A percentile compares a stretch with the other conserved stretches of the same genome.
These are phyloP conservation scores for Rhododendron henanense DNA, from an alignment of 148 eudicot genomes.

Conservation along the genomic window DNA sequence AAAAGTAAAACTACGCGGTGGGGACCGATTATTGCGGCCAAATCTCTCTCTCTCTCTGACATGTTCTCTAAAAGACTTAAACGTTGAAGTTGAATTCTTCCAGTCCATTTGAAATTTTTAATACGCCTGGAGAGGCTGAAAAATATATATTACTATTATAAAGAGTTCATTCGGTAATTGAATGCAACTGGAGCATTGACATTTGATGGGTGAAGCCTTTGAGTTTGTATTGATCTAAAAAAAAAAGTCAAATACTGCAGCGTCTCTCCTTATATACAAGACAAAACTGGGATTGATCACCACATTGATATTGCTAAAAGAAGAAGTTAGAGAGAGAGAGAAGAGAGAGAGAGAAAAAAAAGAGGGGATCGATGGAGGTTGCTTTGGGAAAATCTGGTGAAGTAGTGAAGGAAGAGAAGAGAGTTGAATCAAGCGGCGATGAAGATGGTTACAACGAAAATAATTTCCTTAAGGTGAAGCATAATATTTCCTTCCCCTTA, in stretches of 20 bases:
- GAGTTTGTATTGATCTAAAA: constrained; percentile 14
- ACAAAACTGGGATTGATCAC: neutral
- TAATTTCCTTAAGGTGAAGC: constrained; percentile 23
- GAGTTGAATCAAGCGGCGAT: constrained; percentile 15
- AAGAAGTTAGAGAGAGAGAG: neutral
- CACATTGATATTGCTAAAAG: neutral
- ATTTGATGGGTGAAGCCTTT: constrained; percentile 22
- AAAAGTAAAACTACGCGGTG: neutral
- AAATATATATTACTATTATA: neutral
- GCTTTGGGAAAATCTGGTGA: constrained; percentile 12
- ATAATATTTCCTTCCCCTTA: neutral
- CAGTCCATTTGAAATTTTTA: constrained; percentile 7
- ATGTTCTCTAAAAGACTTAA: constrained; percentile 31
- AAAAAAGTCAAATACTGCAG: constrained; percentile 21
- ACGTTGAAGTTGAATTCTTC: constrained; percentile 59
- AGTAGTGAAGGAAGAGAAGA: constrained; percentile 26
- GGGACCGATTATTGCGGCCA: constrained; percentile 26
- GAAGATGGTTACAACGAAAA: constrained; percentile 21
- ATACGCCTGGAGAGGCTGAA: neutral
- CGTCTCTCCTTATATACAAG: constrained; percentile 17
- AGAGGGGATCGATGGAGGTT: constrained; percentile 20
- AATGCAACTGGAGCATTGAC: constrained; percentile 31
- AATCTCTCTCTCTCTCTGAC: constrained; percentile 19
- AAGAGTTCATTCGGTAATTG: constrained; percentile 1
- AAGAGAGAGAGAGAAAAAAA: constrained; percentile 7